These are phyloP conservation scores for Hypoxylon lenormandii DNA, from an alignment of 495 filamentous ascomycete species.

Conservation along the genomic window DNA sequence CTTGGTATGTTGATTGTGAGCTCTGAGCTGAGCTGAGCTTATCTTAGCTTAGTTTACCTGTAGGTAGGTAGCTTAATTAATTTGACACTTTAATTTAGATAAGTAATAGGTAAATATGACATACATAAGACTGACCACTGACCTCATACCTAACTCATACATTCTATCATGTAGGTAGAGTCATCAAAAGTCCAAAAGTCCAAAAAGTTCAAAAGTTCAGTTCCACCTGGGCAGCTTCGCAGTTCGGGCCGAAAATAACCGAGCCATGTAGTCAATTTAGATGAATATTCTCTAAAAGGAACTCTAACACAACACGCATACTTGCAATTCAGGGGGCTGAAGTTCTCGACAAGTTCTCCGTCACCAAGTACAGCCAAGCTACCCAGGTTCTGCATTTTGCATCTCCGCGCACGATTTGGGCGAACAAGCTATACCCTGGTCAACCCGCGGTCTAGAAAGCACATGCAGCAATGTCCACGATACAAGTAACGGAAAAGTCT, in stretches of 20 bases:
- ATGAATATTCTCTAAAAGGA: constrained; percentile 3
- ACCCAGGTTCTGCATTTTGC: not conserved
- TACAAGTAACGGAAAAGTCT: constrained; percentile 8
- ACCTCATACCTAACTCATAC: too few species aligned
- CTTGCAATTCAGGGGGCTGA: not conserved
- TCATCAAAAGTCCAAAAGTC: too few species aligned
- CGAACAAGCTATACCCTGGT: not conserved
- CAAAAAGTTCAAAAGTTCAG: too few species aligned
- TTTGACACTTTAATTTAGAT: too few species aligned
- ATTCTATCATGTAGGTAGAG: too few species aligned
- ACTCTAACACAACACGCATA: too few species aligned
- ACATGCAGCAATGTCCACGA: constrained; percentile 35
- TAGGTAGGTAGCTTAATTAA: constrained; percentile 15
- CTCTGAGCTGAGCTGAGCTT: constrained; percentile 6
- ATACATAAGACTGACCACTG: too few species aligned
- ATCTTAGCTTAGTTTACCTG: constrained; percentile 11
- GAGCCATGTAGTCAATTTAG: constrained; percentile 18
- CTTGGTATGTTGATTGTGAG: too few species aligned
- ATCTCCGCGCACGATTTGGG: not conserved
- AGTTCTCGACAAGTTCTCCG: not conserved
- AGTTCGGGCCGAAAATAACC: constrained; percentile 17
- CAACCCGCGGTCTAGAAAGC: constrained; percentile 7
- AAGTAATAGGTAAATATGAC: too few species aligned
- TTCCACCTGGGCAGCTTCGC: too few species aligned
- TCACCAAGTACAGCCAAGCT: too few species aligned